These are phyloP conservation scores for Plasmodium vivax DNA, from an alignment of 169 alveolate species.

Conservation along the genomic window DNA sequence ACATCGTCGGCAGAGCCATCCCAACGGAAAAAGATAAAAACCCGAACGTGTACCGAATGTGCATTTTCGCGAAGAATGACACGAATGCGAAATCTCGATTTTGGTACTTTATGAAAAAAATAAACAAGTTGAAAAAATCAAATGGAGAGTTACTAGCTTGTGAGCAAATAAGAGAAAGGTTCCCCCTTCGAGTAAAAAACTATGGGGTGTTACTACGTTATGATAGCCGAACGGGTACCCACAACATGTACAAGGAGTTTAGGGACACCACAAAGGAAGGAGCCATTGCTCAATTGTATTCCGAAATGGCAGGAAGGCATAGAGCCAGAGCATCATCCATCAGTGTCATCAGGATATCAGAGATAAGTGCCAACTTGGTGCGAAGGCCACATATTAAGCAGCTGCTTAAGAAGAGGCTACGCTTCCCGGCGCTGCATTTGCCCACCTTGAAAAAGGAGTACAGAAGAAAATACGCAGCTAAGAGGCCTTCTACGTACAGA, in stretches of 20 bases:
- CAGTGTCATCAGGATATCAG: slow-evolving; percentile 92
- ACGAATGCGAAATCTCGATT: slow-evolving; percentile 97
- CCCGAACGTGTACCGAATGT: slow-evolving; percentile 94
- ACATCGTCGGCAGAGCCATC: slow-evolving; percentile 95
- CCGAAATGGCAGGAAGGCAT: slow-evolving; percentile 99
- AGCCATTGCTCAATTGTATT: slow-evolving; percentile 96
- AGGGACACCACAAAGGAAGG: slow-evolving; percentile 96
- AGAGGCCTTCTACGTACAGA: slow-evolving; percentile 87
- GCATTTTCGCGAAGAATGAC: slow-evolving; percentile 97
- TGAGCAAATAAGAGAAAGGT: slow-evolving; percentile 90
- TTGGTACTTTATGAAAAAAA: slow-evolving; percentile 97
- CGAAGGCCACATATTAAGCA: slow-evolving; percentile 91
- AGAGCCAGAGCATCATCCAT: slow-evolving; percentile 96
- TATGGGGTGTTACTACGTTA: slow-evolving; percentile 98
- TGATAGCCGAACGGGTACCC: slow-evolving; percentile 98
- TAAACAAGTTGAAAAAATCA: slow-evolving; percentile 95
- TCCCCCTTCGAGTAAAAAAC: slow-evolving; percentile 94
- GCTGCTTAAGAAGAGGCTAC: slow-evolving; percentile 88
- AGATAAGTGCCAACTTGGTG: slow-evolving; percentile 85
- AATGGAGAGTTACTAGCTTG: slow-evolving; percentile 97
- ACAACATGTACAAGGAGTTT: slow-evolving; percentile 99
- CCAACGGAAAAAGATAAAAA: slow-evolving; percentile 95
- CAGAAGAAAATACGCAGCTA: slow-evolving; percentile 88
- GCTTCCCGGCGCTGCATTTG: slow-evolving; percentile 91
- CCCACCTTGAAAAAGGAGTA: slow-evolving; percentile 89